Conservation (phyloP, 306 rosid species). For the Prunus armeniaca region DNA sequence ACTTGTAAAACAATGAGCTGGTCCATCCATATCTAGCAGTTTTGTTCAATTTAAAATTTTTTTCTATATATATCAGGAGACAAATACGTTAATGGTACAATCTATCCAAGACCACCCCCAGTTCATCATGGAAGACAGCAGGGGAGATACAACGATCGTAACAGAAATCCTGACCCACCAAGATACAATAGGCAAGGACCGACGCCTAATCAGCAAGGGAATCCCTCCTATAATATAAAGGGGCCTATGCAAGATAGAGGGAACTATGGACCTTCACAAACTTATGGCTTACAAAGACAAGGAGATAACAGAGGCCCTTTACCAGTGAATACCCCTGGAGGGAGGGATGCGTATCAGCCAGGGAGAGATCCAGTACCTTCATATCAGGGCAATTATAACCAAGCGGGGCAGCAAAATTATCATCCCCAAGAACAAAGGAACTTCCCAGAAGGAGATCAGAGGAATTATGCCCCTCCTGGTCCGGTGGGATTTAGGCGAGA, state of each 20-base stretch:
- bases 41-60: not conserved
- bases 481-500: constrained; percentile 40
- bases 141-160: constrained; percentile 41
- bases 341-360: constrained; percentile 35
- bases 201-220: constrained; percentile 37
- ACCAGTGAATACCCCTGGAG: constrained; percentile 38
- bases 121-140: constrained; percentile 60
- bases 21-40: not conserved
- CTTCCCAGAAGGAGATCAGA: constrained; percentile 48
- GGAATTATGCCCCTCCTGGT: constrained; percentile 40
- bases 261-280: constrained; percentile 50
- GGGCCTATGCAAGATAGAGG: constrained; percentile 51
- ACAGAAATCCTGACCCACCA: constrained; percentile 38
- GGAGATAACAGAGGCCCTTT: constrained; percentile 43
- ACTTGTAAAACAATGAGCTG: not conserved
- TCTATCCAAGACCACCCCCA: constrained; percentile 86
- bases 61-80: constrained; percentile 55
- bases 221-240: constrained; percentile 36
- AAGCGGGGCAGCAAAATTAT: constrained; percentile 24
- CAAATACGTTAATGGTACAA: constrained; percentile 72
- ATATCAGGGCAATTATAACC: constrained; percentile 50
- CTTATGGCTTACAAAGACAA: constrained; percentile 43
- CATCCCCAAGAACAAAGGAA: constrained; percentile 34
- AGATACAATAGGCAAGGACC: constrained; percentile 37
- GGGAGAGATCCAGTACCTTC: constrained; percentile 38